Evolutionary conservation across 75 land plant genomes (phyloP).

Genomic region (Pinus tabuliformis): DNA sequence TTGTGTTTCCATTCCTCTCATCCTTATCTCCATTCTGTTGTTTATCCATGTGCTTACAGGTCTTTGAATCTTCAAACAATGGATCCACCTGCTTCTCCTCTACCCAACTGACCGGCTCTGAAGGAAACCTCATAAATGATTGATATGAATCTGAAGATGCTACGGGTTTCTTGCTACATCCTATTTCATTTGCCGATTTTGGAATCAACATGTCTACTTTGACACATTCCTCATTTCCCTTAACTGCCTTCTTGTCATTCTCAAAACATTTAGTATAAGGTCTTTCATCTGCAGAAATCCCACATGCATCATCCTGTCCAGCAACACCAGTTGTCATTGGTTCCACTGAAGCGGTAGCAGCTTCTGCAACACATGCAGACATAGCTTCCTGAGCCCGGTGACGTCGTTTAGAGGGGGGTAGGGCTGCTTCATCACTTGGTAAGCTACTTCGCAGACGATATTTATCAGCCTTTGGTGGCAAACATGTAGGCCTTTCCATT

Average conservation of each 20-base stretch:
- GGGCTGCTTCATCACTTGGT: slow-evolving; percentile 62
- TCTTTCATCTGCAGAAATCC: background rate
- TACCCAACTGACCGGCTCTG: slow-evolving; percentile 1
- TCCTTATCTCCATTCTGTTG: background rate
- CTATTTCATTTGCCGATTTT: background rate
- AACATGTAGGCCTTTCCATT: slow-evolving; percentile 16
- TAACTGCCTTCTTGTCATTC: background rate
- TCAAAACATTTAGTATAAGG: background rate
- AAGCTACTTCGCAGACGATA: slow-evolving; percentile 19
- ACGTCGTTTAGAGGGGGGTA: slow-evolving; percentile 57
- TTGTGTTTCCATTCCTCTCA: background rate
- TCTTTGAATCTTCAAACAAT: background rate
- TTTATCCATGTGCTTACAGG: background rate
- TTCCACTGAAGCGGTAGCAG: slow-evolving; percentile 18
- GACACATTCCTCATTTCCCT: background rate
- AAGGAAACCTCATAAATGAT: background rate
- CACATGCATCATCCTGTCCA: background rate
- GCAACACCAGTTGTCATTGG: background rate
- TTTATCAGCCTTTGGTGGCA: slow-evolving; percentile 45
- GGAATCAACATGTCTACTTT: background rate
- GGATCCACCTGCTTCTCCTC: slow-evolving; percentile 4
- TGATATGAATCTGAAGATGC: background rate
- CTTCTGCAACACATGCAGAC: slow-evolving; percentile 47
- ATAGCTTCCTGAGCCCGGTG: slow-evolving; percentile 61
- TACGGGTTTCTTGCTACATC: background rate